Conservation (phyloP, 768 basidiomycete genomes). For the Phallus indusiatus region DNA sequence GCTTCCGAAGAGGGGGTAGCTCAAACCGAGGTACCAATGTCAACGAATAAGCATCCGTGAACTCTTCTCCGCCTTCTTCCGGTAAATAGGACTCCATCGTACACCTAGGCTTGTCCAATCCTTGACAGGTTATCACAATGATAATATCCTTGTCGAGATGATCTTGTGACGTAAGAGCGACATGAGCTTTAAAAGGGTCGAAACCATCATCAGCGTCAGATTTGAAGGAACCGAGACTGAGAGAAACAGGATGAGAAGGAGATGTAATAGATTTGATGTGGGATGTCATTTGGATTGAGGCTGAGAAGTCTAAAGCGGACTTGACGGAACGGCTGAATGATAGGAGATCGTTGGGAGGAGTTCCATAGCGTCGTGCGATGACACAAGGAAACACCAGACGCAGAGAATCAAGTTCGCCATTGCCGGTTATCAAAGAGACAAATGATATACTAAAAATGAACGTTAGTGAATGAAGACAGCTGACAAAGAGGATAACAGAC, state of each 20-base stretch:
- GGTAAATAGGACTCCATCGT: conserved; percentile 35
- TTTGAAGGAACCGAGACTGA: conserved; percentile 30
- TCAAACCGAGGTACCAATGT: conserved; percentile 43
- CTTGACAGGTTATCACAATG: conserved; percentile 37
- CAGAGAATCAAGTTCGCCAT: conserved; percentile 2
- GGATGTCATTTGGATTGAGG: no score
- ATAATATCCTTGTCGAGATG: conserved; percentile 44
- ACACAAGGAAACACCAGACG: conserved; percentile 9
- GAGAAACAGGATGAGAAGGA: conserved; percentile 11
- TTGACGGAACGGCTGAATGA: neutral
- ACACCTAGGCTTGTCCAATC: conserved; percentile 45
- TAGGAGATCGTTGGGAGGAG: neutral
- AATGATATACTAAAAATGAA: conserved; percentile 22
- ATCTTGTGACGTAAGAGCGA: no score
- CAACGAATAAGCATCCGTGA: conserved; percentile 42
- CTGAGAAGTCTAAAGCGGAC: no score
- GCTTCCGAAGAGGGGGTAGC: conserved; percentile 32
- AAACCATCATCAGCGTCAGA: conserved; percentile 26
- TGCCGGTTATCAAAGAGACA: conserved; percentile 18
- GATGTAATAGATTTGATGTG: conserved; percentile 13
- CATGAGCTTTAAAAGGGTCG: neutral
- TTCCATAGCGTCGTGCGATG: conserved; percentile 12
- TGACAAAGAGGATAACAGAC: conserved; percentile 22
- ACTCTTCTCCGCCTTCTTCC: conserved; percentile 19
- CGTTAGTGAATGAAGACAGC: conserved; percentile 12